Conservation (phyloP, 345 rosid genomes). For the Pugionium dolabratum region DNA sequence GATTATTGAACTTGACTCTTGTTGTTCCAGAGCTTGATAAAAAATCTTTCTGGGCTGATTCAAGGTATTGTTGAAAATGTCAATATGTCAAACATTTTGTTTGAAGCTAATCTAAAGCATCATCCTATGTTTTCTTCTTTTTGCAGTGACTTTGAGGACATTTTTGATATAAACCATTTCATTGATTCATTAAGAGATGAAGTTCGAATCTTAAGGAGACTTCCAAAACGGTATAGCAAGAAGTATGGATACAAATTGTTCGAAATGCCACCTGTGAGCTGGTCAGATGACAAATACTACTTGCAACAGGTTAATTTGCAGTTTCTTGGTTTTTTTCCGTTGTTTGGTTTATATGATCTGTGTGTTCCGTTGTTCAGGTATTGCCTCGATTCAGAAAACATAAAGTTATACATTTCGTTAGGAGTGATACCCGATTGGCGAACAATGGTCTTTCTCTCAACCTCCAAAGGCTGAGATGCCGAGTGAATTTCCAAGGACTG, state of each 20-base stretch:
- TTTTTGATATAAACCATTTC: conserved; percentile 81
- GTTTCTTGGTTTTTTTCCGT: neutral
- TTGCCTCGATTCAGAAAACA: conserved; percentile 64
- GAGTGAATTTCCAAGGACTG: conserved; percentile 79
- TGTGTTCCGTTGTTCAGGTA: conserved; percentile 49
- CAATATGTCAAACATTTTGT: too few species aligned
- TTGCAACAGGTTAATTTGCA: conserved; percentile 62
- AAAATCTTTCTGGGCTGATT: conserved; percentile 95
- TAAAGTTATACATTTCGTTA: conserved; percentile 75
- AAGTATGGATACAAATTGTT: conserved; percentile 54
- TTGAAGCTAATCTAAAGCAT: neutral
- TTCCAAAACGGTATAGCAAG: conserved; percentile 65
- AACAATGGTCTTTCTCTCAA: conserved; percentile 70
- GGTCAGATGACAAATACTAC: conserved; percentile 83
- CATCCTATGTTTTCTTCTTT: conserved; percentile 11
- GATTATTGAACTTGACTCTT: conserved; percentile 85
- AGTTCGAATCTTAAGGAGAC: conserved; percentile 66
- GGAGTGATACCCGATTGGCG: conserved; percentile 75
- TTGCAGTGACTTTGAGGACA: conserved; percentile 88
- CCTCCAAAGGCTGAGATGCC: conserved; percentile 86
- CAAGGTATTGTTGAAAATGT: conserved; percentile 50
- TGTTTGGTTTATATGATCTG: neutral
- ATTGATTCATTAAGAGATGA: conserved; percentile 85
- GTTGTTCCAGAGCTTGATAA: conserved; percentile 96
- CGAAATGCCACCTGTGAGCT: conserved; percentile 84